Percentiles rank a stretch among this genome's conserved stretches.
These are phyloP conservation scores for Syzygium grande DNA, from an alignment of 345 rosid species.

Conservation along the genomic window DNA sequence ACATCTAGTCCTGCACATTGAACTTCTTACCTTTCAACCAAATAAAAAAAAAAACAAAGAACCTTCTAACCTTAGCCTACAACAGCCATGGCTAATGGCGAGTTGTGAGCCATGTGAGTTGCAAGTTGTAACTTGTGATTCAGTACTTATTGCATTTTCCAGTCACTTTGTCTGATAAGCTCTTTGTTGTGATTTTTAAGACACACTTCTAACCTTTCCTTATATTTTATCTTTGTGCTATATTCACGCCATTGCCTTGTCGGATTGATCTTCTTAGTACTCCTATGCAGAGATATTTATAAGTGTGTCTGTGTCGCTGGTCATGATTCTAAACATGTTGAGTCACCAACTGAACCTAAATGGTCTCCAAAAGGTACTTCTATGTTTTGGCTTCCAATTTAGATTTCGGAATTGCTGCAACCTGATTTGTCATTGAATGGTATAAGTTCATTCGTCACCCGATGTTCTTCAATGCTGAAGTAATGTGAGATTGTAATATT, in stretches of 20 bases:
- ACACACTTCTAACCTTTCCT: background rate
- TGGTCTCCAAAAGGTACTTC: constrained; percentile 80
- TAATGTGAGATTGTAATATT: background rate
- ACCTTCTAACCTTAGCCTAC: background rate
- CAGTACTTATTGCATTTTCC: background rate
- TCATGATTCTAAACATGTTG: constrained; percentile 52
- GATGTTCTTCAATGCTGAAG: background rate
- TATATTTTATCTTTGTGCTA: background rate
- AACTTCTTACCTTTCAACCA: background rate
- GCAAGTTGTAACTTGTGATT: background rate
- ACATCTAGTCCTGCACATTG: background rate
- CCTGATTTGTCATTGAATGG: background rate
- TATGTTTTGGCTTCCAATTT: background rate
- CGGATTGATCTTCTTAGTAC: background rate
- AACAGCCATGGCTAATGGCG: background rate
- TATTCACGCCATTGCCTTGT: background rate
- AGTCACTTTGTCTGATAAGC: background rate
- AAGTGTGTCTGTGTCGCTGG: constrained; percentile 77
- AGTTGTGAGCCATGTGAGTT: background rate
- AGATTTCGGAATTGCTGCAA: background rate
- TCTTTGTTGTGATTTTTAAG: background rate
- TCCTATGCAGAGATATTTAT: constrained; percentile 43
- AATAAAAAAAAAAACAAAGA: too few species aligned
- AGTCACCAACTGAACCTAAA: constrained; percentile 91
- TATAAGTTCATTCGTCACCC: background rate